Base-by-base conservation (phyloP, 2,329 filamentous ascomycete genomes). In the Nemania serpens region DNA sequence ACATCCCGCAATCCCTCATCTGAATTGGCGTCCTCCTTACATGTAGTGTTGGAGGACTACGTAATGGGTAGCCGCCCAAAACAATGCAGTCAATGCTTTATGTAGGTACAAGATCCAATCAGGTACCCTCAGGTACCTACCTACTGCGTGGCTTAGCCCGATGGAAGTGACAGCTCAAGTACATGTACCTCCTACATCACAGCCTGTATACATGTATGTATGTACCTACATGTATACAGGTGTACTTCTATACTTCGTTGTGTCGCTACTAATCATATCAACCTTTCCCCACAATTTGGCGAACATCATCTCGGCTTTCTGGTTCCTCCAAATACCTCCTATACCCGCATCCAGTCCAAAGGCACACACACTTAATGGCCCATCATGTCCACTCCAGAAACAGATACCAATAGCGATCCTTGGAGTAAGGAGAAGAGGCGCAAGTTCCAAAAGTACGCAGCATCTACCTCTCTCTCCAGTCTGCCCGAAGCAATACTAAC, bases 381-480 rank as follows among this genome's bases (percentile, higher is more conserved):
- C 55, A 43, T 15, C 45, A 73, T 73, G 70, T 67, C 72, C 47
- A 68, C 70, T 9, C 59, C 68, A 62, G 50, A 41, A 45, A 66
- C 67, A 25, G 43, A 25, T 15, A 2, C 17, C 20, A 49, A 52
- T n/a, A 37, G 56, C 41, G 74, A 78, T 22, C 81, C 84, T 1
- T 88, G 87, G 82, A 79, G 81, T 68, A 79, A 83, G 63, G 79
- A 88, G 61, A 84, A 82, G 57, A 86, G 85, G 71, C 76, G 79
- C 60, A 88, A 87, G 69, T 91, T 91, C 70, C 78, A 88, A 68
- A 82, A 79, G 88, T 89, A 77, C 70, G 81, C 55, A 42, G 29
- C 39, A 47, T 6, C 29, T 15, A 34, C 47, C 37, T 50, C 57
- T 42, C 41, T 36, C 20, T 20, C 46, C 37, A 33, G 25, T 18